Base-by-base conservation (phyloP, 768 basidiomycete species). In the Artomyces pyxidatus region DNA sequence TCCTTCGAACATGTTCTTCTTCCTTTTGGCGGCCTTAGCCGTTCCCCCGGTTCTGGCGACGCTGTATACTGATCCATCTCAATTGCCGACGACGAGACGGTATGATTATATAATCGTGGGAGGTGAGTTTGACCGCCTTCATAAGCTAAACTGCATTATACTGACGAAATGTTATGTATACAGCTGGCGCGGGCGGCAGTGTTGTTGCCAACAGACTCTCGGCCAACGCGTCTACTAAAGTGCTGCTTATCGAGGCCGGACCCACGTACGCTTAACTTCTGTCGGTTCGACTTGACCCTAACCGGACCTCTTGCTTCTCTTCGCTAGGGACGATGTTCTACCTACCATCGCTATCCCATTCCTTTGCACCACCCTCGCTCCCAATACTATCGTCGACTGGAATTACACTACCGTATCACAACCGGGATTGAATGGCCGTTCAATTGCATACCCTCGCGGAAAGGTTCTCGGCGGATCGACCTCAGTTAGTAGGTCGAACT, bases 61-160 rank as follows among this genome's bases (percentile, higher is more conserved):
- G 29, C 30, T 52, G n/a, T 49, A 39, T 37, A 45, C 29, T 22
- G 37, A 43, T 12, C 48, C 48, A 9, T 42, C 48, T 6, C 28
- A 49, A 41, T 30, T 49, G 6, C 48, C 48, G 32, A 7, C 32
- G 19, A 26, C 14, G 16, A 42, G 32, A 3, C 21, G 23, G 17
- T 49, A 49, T 35, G 40, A 49, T 23, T 49, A 49, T 23, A 25
- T 49, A 16, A 41, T 49, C 8, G 28, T 49, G 9, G 48, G 48
- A 26, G 29, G 48, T 49, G 17, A 2, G 48, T 42, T 10, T 10
- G 26, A 39, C n/a, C n/a, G 6, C 4, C 32, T 28, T 23, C 1
- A 6, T 29, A 8, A 9, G 12, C n/a, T 16, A 4, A 0, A 7
- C 32, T 7, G 12, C 32, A 12, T 3, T 35, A n/a, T 44, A 17